Evolutionary conservation across 306 rosid species (phyloP), one percentile per base, ranked within the genome.

Genomic region (Vigna unguiculata): DNA sequence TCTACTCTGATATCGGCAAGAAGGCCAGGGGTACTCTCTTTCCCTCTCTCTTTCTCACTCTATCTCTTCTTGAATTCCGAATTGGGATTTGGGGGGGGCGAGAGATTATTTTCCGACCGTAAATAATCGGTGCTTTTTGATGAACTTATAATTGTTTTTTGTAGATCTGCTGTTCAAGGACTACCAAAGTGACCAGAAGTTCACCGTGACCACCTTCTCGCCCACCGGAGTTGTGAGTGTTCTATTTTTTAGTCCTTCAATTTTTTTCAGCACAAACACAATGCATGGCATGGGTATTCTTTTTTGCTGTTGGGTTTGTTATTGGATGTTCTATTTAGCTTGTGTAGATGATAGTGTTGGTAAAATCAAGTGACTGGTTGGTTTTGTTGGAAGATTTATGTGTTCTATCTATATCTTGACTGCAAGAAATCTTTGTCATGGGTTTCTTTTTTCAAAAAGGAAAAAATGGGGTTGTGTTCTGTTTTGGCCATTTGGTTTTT

Each of bases 1-100:
- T 95, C 72, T 95, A 92, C 91, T 45, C 97, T 36, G 97, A 95
- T 59, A 90, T 95, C 81, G 98, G 97, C 86, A 95, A 92, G 79
- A 90, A 81, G 74, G 91, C 97, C 38, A 84, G 93, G 86, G 97
- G 94, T 89, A 48, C 58, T 72, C 51, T 57, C 43, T 7, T 9
- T 38, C 11, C 8, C 0, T 38, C 10, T 66, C 58, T 53, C 10
- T 66, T 52, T 53, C 7, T 62, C 14, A 30, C 28, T 17, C 17
- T 70, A 59, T 9, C 11, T 54, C 15, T 13, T 13, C 38, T 75
- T 32, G 28, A 13, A n/a, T 43, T 47, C 45, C 6, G 6, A 46
- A 7, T 74, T 57, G 11, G 24, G 19, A 32, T 47, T 1, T 21
- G 16, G 13, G 3, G 3, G 30, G 9, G 25, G 17, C 0, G 30